These are phyloP conservation scores for Fusarium incarnatum DNA, from an alignment of 2,329 filamentous ascomycete genomes.

Conservation along the genomic window DNA sequence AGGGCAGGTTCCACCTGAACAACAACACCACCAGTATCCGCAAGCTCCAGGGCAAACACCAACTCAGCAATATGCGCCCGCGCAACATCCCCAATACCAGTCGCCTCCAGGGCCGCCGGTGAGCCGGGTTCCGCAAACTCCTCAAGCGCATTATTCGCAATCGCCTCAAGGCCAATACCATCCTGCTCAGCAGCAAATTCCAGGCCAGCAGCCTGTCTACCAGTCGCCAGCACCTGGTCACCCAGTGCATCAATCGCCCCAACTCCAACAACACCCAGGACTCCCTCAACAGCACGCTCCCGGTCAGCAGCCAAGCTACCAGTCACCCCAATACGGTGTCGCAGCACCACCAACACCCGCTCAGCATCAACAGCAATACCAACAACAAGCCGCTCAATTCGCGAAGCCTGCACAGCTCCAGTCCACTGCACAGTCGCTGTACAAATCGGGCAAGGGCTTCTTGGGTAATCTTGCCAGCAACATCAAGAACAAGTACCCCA, in stretches of 20 bases:
- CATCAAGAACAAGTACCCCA: constrained; percentile 33
- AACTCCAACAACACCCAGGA: background rate
- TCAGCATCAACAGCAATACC: constrained; percentile 15
- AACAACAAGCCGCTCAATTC: constrained; percentile 29
- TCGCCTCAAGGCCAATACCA: background rate
- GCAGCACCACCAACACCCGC: constrained; percentile 10
- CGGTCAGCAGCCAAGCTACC: background rate
- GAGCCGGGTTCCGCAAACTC: background rate
- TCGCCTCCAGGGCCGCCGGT: background rate
- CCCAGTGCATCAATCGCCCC: background rate
- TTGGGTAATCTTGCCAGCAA: constrained; percentile 28
- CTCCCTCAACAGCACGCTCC: constrained; percentile 11
- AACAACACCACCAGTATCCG: background rate
- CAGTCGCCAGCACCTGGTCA: background rate
- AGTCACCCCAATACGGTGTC: constrained; percentile 16
- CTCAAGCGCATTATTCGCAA: background rate
- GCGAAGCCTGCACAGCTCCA: background rate
- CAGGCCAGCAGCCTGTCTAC: background rate
- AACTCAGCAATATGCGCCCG: background rate
- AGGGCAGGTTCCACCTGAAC: background rate
- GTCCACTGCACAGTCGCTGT: constrained; percentile 24
- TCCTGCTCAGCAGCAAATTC: background rate
- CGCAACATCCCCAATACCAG: background rate
- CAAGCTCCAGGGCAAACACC: background rate
- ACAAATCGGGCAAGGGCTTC: constrained; percentile 20